Percentiles rank a stretch among this genome's conserved stretches.
Evolutionary conservation across 1,284 basidiomycete genomes (phyloP).

Genomic region (Ustilago cynodontis): DNA sequence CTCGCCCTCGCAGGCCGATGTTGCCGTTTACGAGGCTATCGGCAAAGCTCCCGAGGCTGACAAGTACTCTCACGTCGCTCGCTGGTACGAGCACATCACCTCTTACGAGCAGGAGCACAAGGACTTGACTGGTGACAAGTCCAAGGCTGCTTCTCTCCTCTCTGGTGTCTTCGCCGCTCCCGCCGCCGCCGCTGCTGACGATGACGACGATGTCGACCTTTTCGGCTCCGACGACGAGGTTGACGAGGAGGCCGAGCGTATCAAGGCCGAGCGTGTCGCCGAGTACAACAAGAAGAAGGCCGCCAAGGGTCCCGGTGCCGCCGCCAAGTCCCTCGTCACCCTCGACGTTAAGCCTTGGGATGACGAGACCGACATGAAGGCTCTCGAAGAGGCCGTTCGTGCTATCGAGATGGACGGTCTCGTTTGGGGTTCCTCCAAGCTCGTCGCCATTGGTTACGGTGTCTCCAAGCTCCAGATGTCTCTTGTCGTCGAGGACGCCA

Average conservation of each 20-base stretch:
- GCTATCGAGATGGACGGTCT: slow-evolving; percentile 91
- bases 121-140: slow-evolving; percentile 66
- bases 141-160: slow-evolving; percentile 63
- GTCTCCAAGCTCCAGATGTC: slow-evolving; percentile 93
- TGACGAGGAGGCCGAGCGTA: slow-evolving; percentile 89
- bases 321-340: slow-evolving; percentile 86
- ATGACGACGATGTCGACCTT: slow-evolving; percentile 92
- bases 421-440: slow-evolving; percentile 87
- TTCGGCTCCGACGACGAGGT: slow-evolving; percentile 92
- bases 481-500: slow-evolving; percentile 95
- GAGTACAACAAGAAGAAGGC: slow-evolving; percentile 95
- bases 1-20: slow-evolving; percentile 95
- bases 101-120: slow-evolving; percentile 66
- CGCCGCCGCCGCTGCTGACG: slow-evolving; percentile 76
- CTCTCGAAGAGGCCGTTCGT: slow-evolving; percentile 85
- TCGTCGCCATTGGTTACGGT: slow-evolving; percentile 94
- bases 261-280: slow-evolving; percentile 96
- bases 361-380: slow-evolving; percentile 96
- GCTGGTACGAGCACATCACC: slow-evolving; percentile 82
- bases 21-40: slow-evolving; percentile 85
- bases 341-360: slow-evolving; percentile 98
- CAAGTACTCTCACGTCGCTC: slow-evolving; percentile 81
- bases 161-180: slow-evolving; percentile 31
- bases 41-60: slow-evolving; percentile 76
- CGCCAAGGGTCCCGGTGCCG: slow-evolving; percentile 78